Evolutionary conservation across 2,329 filamentous ascomycete species (phyloP).

Genomic region (Colletotrichum lini): DNA sequence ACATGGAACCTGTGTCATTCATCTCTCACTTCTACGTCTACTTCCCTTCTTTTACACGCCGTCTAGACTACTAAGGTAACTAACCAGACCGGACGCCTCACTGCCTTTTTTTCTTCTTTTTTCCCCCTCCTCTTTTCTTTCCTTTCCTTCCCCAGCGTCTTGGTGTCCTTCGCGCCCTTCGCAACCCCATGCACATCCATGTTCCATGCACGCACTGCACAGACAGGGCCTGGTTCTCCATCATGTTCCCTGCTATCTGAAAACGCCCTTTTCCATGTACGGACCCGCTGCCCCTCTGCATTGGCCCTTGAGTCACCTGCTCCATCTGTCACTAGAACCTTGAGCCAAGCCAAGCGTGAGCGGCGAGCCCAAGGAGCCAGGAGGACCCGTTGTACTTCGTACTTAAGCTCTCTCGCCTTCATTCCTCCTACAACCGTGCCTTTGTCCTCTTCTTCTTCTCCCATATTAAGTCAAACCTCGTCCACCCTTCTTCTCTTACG

Average conservation of each 20-base stretch:
- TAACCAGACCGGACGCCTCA: too few relatives aligned
- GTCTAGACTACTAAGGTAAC: too few relatives aligned
- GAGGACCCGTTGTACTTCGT: constrained; percentile 38
- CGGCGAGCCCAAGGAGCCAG: too few relatives aligned
- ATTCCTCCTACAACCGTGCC: constrained; percentile 20
- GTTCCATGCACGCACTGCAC: constrained; percentile 22
- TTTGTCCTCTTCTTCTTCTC: constrained; percentile 30
- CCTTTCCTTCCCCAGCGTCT: not conserved
- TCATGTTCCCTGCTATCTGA: constrained; percentile 40
- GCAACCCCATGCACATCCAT: constrained; percentile 14
- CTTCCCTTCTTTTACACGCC: too few relatives aligned
- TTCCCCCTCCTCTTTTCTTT: not conserved
- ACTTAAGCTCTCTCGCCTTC: constrained; percentile 40
- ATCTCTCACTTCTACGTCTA: too few relatives aligned
- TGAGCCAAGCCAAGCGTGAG: constrained; percentile 21
- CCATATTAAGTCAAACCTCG: constrained; percentile 32
- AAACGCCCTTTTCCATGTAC: constrained; percentile 31
- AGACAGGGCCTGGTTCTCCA: constrained; percentile 23
- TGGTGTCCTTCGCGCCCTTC: not conserved
- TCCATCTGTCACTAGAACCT: constrained; percentile 42
- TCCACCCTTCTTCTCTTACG: constrained; percentile 11
- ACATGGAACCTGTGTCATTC: not conserved
- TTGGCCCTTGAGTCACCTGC: constrained; percentile 43
- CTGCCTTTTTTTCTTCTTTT: not conserved
- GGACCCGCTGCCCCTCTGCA: constrained; percentile 41